Base-by-base conservation (phyloP, 1,284 basidiomycete species). In the Coriolopsis trogii region DNA sequence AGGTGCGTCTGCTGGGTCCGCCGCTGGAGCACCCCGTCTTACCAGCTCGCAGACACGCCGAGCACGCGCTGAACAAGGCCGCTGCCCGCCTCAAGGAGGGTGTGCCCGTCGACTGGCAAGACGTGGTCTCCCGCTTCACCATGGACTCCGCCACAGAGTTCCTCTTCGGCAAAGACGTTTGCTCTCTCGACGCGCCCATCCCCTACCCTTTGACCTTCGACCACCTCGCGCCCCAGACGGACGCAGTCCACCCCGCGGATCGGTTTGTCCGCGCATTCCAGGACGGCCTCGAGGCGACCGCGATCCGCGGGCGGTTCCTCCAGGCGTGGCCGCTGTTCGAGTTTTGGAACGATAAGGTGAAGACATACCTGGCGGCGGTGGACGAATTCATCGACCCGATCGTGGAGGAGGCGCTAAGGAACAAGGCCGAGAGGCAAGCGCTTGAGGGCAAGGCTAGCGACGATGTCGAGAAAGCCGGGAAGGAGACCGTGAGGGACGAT, bases 371-470 rank as follows among this genome's bases (percentile, higher is more conserved):
- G 75, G 68, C 72, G 46, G 60, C 76, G 4, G 76, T 85, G 18
- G 74, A 77, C 40, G 71, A 70, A 1, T 82, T 75, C 49, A 68
- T 82, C 3, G 77, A 80, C 43, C 81, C 80, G 2, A 76, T 83
- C 37, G 59, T 82, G 4, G 56, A 71, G 33, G 73, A 75, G 24
- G 79, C 79, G 3, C 63, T 82, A 15, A 60, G 62, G 41, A 72
- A 72, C 58, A 67, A 70, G 34, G 51, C 52, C 20, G 49, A 55
- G 33, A 40, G 48, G 42, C 34, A 16, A n/a, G 13, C 15, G 4
- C 23, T 30, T 20, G 41, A 43, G 28, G 37, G 26, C 23, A 36
- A 33, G 3, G 28, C 26, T 37, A 26, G 38, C 41, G 16, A 29
- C 21, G 31, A 55, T 51, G 51, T 64, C 62, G 41, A 34, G 31